Conservation (phyloP, 2,329 filamentous ascomycete species). For the Parastagonospora avenae region DNA sequence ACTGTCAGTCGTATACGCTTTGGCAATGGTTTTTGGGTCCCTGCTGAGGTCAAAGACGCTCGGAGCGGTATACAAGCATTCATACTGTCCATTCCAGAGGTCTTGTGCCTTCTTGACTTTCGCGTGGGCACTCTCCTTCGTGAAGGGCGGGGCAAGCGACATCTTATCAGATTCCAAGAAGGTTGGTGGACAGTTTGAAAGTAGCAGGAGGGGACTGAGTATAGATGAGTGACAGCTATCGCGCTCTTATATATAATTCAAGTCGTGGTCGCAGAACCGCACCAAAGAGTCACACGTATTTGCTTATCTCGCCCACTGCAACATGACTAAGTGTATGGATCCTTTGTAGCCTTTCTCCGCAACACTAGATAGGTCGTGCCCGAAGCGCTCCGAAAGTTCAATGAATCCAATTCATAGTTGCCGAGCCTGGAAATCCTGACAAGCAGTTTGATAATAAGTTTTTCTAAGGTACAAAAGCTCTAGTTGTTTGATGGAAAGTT, state of each 20-base stretch:
- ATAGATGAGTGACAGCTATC: too few species aligned
- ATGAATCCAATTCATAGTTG: too few species aligned
- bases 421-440: too few species aligned
- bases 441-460: too few species aligned
- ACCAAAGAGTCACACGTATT: not conserved
- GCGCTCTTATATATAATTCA: not conserved
- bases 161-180: slow-evolving; percentile 25
- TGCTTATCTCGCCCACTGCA: not conserved
- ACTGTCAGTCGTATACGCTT: slow-evolving; percentile 75
- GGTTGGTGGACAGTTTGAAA: too few species aligned
- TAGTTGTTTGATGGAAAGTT: too few species aligned
- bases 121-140: slow-evolving; percentile 68
- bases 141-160: slow-evolving; percentile 72
- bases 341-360: not conserved
- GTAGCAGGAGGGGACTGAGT: too few species aligned
- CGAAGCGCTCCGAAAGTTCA: too few species aligned
- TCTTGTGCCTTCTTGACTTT: slow-evolving; percentile 88
- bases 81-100: slow-evolving; percentile 78
- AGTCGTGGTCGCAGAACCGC: too few species aligned
- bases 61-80: not conserved
- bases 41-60: slow-evolving; percentile 47
- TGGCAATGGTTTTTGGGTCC: slow-evolving; percentile 67
- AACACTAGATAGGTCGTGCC: too few species aligned
- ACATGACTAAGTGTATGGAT: not conserved
- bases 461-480: too few species aligned